A percentile compares a stretch with the other conserved stretches of the same genome.
Conservation (phyloP, 2,329 filamentous ascomycete species). For the Dactylella cylindrospora region DNA sequence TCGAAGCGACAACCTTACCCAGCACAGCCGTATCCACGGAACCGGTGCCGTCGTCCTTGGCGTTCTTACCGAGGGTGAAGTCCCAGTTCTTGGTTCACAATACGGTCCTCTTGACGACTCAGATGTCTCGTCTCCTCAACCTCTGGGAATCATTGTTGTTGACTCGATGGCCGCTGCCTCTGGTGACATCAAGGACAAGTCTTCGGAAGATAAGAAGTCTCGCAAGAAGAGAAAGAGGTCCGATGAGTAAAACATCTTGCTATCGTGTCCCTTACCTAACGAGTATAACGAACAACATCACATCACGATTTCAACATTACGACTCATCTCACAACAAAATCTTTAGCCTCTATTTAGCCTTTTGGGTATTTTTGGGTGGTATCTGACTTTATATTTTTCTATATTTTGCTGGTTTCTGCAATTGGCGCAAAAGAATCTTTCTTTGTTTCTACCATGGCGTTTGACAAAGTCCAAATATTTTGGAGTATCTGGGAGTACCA, state of each 20-base stretch:
- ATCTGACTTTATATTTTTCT: slow-evolving; percentile 48
- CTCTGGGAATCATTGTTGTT: slow-evolving; percentile 76
- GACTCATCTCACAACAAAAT: slow-evolving; percentile 32
- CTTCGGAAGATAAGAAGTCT: slow-evolving; percentile 51
- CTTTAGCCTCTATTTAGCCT: slow-evolving; percentile 44
- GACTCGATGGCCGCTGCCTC: slow-evolving; percentile 74
- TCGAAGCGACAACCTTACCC: slow-evolving; percentile 91
- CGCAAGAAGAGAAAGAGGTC: slow-evolving; percentile 55
- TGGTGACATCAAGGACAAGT: slow-evolving; percentile 55
- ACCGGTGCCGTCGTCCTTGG: slow-evolving; percentile 85
- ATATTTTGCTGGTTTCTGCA: too few species aligned
- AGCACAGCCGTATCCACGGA: slow-evolving; percentile 92
- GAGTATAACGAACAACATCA: slow-evolving; percentile 39
- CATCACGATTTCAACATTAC: slow-evolving; percentile 46
- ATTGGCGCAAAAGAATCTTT: slow-evolving; percentile 43
- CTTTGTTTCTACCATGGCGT: slow-evolving; percentile 33
- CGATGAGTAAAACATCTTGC: slow-evolving; percentile 50
- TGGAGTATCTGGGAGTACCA: too few species aligned
- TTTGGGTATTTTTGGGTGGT: slow-evolving; percentile 48
- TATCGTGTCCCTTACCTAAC: slow-evolving; percentile 32
- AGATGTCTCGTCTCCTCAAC: slow-evolving; percentile 59
- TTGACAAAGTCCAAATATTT: slow-evolving; percentile 29
- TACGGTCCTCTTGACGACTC: slow-evolving; percentile 55
- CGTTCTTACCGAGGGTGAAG: slow-evolving; percentile 71
- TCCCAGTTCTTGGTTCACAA: slow-evolving; percentile 52